Conservation (phyloP, 768 basidiomycete genomes). For the Mycena latifolia region DNA sequence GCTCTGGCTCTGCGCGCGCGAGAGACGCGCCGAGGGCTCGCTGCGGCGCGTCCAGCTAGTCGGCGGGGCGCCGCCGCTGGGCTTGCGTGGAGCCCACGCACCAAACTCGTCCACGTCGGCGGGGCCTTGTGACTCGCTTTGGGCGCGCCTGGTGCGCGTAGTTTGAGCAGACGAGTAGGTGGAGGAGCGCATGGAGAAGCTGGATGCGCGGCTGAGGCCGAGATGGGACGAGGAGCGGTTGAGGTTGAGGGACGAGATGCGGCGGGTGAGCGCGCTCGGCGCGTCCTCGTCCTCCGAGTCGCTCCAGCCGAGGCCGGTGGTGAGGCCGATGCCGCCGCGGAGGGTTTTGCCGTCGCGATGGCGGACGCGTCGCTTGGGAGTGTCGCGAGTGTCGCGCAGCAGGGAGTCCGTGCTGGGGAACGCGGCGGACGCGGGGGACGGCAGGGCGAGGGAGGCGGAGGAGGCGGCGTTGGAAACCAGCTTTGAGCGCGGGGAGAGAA, state of each 20-base stretch:
- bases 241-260: conserved; percentile 69
- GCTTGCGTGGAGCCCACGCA: neutral
- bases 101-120: conserved; percentile 34
- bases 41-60: conserved; percentile 32
- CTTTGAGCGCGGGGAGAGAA: conserved; percentile 76
- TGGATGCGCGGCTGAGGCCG: conserved; percentile 55
- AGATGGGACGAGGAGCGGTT: conserved; percentile 52
- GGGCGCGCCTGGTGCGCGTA: conserved; percentile 23
- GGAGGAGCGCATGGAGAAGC: conserved; percentile 17
- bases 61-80: conserved; percentile 23
- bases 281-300: conserved; percentile 86
- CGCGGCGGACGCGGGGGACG: conserved; percentile 8
- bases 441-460: conserved; percentile 15
- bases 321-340: conserved; percentile 74
- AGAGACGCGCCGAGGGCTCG: conserved; percentile 26
- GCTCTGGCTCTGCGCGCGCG: conserved; percentile 24
- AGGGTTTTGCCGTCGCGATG: conserved; percentile 73
- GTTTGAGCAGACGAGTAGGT: conserved; percentile 19
- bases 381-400: conserved; percentile 55
- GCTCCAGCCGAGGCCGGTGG: conserved; percentile 82
- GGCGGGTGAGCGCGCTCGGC: conserved; percentile 73
- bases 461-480: conserved; percentile 56
- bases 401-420: conserved; percentile 21
- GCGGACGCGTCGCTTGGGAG: conserved; percentile 64
- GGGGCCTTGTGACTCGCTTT: conserved; percentile 26